Evolutionary conservation across 2,329 filamentous ascomycete genomes (phyloP), one percentile per base, ranked within the genome.

Genomic region (Canariomyces notabilis): DNA sequence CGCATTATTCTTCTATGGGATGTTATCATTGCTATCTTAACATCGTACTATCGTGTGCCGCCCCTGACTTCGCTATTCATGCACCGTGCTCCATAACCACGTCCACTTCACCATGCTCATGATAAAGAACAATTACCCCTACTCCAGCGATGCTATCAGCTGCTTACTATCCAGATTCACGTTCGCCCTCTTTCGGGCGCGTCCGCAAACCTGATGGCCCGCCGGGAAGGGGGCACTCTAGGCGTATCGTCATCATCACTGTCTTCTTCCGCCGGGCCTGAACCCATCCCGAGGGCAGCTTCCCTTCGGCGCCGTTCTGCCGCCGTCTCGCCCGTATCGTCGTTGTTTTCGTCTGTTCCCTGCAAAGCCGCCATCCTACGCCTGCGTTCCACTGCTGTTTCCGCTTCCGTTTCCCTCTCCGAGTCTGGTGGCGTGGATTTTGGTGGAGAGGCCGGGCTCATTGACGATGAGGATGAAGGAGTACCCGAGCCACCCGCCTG

Each of bases 231-330:
- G 2, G 75, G 73, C 46, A 79, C 73, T 57, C 76, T 62, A 39
- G 73, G 71, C 20, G 69, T 75, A 51, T 79, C 75, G 49, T 81
- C 79, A 19, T 82, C 80, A 26, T 82, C 74, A 44, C 72, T 71
- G 45, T 73, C 72, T 37, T 70, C 73, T 15, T 69, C 70, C 0
- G 63, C 65, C 6, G 62, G 66, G 2, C 62, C 64, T 6, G 64
- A 60, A 14, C 68, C 66, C 50, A 85, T 71, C 8, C 86, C 85
- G 2, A 91, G 68, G 1, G 87, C 87, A 1, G 85, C 85, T 57
- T 89, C 80, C 57, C 87, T 77, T 43, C 87, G 73, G 33, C 85
- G 76, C 46, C 83, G 74, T 64, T 91, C 87, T 0, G 86, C 87
- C 0, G 85, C 82, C 0, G 85, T 89, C 66, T 90, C 87, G 26